Evolutionary conservation across 2,329 filamentous ascomycete species (phyloP).

Genomic region (Sarocladiaceae sp.): DNA sequence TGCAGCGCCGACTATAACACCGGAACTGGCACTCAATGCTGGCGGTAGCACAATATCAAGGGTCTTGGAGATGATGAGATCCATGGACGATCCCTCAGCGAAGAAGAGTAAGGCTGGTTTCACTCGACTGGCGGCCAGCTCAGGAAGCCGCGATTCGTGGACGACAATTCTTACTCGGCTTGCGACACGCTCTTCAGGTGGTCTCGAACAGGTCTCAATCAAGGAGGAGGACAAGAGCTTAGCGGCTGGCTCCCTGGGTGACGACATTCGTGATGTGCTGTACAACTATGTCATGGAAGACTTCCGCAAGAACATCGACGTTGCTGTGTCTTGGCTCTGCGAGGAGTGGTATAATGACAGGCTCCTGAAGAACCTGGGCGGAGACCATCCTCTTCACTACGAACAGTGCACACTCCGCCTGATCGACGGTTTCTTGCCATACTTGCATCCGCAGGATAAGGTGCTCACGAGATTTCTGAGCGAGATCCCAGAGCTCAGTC

Average conservation of each 20-base stretch:
- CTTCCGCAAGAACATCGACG: conserved; percentile 83
- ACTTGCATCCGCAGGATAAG: conserved; percentile 88
- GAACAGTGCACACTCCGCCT: conserved; percentile 74
- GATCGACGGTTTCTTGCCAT: conserved; percentile 85
- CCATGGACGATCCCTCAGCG: conserved; percentile 61
- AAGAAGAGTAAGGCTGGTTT: conserved; percentile 67
- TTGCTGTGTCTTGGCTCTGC: conserved; percentile 89
- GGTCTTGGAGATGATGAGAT: conserved; percentile 73
- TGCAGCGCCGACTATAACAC: conserved; percentile 67
- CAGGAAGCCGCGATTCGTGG: conserved; percentile 85
- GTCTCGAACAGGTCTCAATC: conserved; percentile 57
- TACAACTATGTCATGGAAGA: conserved; percentile 88
- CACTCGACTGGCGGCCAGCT: conserved; percentile 77
- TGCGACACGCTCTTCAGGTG: conserved; percentile 72
- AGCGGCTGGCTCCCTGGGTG: conserved; percentile 47
- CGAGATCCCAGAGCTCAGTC: conserved; percentile 79
- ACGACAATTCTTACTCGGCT: conserved; percentile 81
- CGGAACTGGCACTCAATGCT: conserved; percentile 67
- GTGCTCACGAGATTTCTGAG: conserved; percentile 86
- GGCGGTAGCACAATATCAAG: conserved; percentile 71
- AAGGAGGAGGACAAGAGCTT: conserved; percentile 51
- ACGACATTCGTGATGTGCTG: conserved; percentile 73
- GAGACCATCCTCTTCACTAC: conserved; percentile 61
- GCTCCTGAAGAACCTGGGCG: conserved; percentile 36
- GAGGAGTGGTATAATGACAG: conserved; percentile 98